Conservation (phyloP, 805 yeast genomes). For the Lipomyces yamanashiensis region DNA sequence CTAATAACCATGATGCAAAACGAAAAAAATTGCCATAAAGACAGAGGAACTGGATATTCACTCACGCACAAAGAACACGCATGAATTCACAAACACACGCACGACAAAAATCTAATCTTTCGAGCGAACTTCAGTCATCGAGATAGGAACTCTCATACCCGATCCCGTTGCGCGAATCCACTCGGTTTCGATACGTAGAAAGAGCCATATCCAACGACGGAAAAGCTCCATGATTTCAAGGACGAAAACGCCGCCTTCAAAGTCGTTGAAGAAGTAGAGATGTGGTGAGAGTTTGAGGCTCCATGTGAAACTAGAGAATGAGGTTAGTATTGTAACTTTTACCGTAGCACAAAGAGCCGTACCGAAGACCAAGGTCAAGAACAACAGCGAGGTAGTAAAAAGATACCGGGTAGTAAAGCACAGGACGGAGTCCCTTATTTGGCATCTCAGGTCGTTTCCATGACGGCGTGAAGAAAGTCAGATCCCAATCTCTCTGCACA, state of each 20-base stretch:
- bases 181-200: conserved; percentile 83
- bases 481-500: conserved; percentile 83
- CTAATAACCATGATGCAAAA: not conserved
- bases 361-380: conserved; percentile 59
- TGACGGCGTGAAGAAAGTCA: conserved; percentile 54
- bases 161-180: conserved; percentile 44
- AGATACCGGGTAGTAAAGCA: conserved; percentile 39
- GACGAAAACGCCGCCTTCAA: conserved; percentile 64
- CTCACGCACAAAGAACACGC: not conserved
- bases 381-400: conserved; percentile 63
- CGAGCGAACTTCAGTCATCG: conserved; percentile 13
- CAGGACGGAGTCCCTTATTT: conserved; percentile 37
- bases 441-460: not conserved
- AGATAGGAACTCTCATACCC: not conserved
- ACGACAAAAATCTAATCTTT: conserved; percentile 3
- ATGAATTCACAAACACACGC: not conserved
- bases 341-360: not conserved
- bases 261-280: conserved; percentile 40
- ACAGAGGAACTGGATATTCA: not conserved
- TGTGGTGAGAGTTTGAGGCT: conserved; percentile 56
- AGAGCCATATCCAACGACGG: conserved; percentile 89
- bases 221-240: conserved; percentile 75
- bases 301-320: conserved; percentile 69
- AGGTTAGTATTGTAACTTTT: too few species aligned
- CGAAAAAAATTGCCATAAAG: not conserved